phyloP scores from a whole-genome alignment of 148 eudicot species.

The Beta vulgaris region DNA sequence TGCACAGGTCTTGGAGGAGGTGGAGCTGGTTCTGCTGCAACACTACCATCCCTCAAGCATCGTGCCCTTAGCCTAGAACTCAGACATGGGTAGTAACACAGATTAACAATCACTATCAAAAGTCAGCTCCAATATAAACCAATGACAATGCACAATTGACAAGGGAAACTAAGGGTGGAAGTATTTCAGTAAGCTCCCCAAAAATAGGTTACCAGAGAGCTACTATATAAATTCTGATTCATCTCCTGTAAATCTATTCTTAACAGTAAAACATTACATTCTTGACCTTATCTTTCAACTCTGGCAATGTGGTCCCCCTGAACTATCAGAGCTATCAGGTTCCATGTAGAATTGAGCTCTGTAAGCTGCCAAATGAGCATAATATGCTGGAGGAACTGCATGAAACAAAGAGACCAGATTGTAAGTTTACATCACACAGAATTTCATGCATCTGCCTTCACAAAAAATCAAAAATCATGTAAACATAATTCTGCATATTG shows the following conservation, averaged over 20 bases:
- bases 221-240: conserved; percentile 20
- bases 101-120: conserved; percentile 53
- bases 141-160: too few relatives aligned
- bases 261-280: conserved; percentile 78
- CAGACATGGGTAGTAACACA: neutral
- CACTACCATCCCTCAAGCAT: conserved; percentile 48
- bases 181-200: neutral
- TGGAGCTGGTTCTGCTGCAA: conserved; percentile 41
- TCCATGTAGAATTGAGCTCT: conserved; percentile 81
- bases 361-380: conserved; percentile 83
- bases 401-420: neutral
- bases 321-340: conserved; percentile 42
- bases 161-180: neutral
- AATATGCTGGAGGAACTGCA: conserved; percentile 88
- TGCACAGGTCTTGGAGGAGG: conserved; percentile 39
- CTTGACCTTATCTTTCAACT: conserved; percentile 70
- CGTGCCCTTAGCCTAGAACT: conserved; percentile 68
- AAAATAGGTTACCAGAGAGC: conserved; percentile 15
- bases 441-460: neutral
- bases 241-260: conserved; percentile 13
- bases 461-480: neutral
- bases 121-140: neutral
- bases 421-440: neutral
- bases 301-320: conserved; percentile 42
- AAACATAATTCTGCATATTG: too few relatives aligned